Evolutionary conservation across 768 basidiomycete genomes (phyloP).

Genomic region (Wakefieldia striispora): DNA sequence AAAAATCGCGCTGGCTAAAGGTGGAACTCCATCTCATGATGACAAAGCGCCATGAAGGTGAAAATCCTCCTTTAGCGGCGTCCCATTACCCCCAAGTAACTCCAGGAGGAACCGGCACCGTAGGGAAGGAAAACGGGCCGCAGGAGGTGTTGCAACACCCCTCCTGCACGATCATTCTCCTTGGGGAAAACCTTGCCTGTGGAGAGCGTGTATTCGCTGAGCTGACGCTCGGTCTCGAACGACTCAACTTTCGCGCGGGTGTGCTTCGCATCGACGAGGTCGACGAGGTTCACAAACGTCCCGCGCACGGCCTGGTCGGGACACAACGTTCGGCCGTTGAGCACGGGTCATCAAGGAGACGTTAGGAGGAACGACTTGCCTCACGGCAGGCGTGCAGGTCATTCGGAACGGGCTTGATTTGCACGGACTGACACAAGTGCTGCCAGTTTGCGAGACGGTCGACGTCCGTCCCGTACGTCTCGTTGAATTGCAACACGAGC

Average conservation of each 20-base stretch:
- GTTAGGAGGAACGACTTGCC: background rate
- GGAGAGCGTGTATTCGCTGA: constrained; percentile 7
- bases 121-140: constrained; percentile 9
- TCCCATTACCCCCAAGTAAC: background rate
- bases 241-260: background rate
- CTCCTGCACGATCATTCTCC: constrained; percentile 15
- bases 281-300: constrained; percentile 15
- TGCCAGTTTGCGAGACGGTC: constrained; percentile 7
- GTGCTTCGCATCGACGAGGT: constrained; percentile 11
- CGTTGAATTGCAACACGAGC: constrained; percentile 14
- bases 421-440: background rate
- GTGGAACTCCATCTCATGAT: too few species aligned
- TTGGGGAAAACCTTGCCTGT: constrained; percentile 15
- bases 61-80: too few species aligned
- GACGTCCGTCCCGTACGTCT: constrained; percentile 9
- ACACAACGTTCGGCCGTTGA: too few species aligned
- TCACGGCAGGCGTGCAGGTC: constrained; percentile 5
- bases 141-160: constrained; percentile 10
- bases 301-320: background rate
- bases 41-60: too few species aligned
- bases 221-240: constrained; percentile 8
- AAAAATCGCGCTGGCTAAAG: too few species aligned
- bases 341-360: background rate
- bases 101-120: background rate
- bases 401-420: constrained; percentile 7